Evolutionary conservation across 345 rosid species (phyloP).

Genomic region (Dipteronia dyeriana): DNA sequence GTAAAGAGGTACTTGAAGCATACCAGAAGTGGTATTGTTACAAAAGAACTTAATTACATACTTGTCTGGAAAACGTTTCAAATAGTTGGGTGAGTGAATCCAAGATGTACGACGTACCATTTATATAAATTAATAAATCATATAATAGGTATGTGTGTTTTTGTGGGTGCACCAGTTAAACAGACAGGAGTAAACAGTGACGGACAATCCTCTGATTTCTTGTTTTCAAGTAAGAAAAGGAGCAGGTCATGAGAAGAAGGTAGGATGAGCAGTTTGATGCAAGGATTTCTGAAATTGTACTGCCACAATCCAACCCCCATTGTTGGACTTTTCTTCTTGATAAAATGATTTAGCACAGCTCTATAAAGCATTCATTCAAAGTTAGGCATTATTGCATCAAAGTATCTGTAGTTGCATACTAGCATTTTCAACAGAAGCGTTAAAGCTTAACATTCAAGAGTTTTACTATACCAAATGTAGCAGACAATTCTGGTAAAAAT

Average conservation of each 20-base stretch:
- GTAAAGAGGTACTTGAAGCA: too few relatives aligned
- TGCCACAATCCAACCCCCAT: constrained; percentile 52
- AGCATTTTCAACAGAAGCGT: not conserved
- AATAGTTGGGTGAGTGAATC: too few relatives aligned
- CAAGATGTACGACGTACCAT: too few relatives aligned
- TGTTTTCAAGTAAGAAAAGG: too few relatives aligned
- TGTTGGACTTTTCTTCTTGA: constrained; percentile 14
- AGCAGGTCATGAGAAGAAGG: constrained; percentile 42
- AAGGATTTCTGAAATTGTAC: constrained; percentile 60
- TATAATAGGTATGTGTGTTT: too few relatives aligned
- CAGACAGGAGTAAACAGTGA: too few relatives aligned
- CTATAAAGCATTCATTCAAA: constrained; percentile 32
- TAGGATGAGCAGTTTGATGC: constrained; percentile 32
- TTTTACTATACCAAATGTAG: too few relatives aligned
- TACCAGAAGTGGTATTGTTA: not conserved
- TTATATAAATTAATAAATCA: too few relatives aligned
- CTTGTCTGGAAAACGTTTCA: too few relatives aligned
- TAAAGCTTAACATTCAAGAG: not conserved
- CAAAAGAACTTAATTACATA: not conserved
- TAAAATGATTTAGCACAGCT: constrained; percentile 21
- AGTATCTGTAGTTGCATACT: not conserved
- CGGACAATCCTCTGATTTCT: too few relatives aligned
- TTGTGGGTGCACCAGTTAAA: too few relatives aligned
- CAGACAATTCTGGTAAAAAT: not conserved
- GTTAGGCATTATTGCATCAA: not conserved